These are phyloP conservation scores for Hymenoscyphus fructigenus DNA, from an alignment of 2,329 filamentous ascomycete species.

Conservation along the genomic window DNA sequence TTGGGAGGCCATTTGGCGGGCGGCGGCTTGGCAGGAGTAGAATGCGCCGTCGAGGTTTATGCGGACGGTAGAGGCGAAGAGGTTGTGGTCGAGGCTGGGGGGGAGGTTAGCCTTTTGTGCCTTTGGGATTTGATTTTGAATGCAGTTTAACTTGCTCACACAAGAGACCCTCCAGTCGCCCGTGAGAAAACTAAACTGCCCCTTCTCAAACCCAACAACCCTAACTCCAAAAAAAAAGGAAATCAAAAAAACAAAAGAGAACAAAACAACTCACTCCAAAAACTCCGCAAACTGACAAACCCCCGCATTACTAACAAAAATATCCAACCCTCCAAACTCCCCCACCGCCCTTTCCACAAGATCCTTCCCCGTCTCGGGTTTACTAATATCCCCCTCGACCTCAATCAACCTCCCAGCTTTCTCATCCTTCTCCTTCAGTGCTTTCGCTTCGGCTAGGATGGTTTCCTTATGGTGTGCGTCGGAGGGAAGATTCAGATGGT, in stretches of 20 bases:
- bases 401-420: slow-evolving; percentile 59
- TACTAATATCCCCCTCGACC: slow-evolving; percentile 74
- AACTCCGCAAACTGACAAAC: slow-evolving; percentile 89
- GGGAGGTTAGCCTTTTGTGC: neutral
- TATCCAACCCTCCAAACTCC: slow-evolving; percentile 62
- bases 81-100: slow-evolving; percentile 60
- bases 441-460: slow-evolving; percentile 51
- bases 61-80: slow-evolving; percentile 69
- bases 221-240: neutral
- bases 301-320: slow-evolving; percentile 87
- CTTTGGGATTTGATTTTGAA: neutral
- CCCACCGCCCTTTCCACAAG: slow-evolving; percentile 67
- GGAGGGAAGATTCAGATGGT: slow-evolving; percentile 65
- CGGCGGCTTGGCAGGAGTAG: slow-evolving; percentile 81
- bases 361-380: slow-evolving; percentile 66
- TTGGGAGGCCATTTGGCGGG: slow-evolving; percentile 73
- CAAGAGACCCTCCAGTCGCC: neutral
- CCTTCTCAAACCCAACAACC: neutral
- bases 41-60: slow-evolving; percentile 90
- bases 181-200: neutral
- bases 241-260: neutral
- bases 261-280: slow-evolving; percentile 54
- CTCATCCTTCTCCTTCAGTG: slow-evolving; percentile 43
- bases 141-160: neutral
- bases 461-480: slow-evolving; percentile 54